Percentiles rank a stretch among this genome's conserved stretches.
phyloP scores from a whole-genome alignment of 208 protist species.

The Leishmania braziliensis region DNA sequence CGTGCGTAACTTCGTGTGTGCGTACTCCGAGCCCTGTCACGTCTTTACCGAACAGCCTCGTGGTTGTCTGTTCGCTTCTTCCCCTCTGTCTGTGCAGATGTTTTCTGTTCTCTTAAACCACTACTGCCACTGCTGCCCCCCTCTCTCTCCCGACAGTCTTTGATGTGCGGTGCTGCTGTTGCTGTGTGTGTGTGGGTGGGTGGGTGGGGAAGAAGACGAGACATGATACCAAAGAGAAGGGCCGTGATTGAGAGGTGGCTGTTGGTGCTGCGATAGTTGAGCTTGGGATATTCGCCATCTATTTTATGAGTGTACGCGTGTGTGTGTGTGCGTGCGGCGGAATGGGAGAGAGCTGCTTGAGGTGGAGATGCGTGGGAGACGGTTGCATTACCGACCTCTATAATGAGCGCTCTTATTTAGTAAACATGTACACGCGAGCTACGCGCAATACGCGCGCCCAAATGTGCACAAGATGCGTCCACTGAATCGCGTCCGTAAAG shows the following conservation, averaged over 20 bases:
- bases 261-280: not conserved
- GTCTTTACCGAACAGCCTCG: not conserved
- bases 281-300: not conserved
- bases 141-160: not conserved
- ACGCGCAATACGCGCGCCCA: not conserved
- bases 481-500: not conserved
- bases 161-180: not conserved
- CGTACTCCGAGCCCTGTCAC: not conserved
- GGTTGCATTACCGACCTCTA: not conserved
- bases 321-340: not conserved
- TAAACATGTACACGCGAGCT: not conserved
- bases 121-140: not conserved
- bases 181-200: slow-evolving; percentile 7
- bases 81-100: not conserved
- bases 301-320: not conserved
- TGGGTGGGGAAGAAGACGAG: not conserved
- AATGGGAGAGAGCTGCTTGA: slow-evolving; percentile 10
- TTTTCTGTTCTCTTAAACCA: not conserved
- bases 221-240: not conserved
- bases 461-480: not conserved
- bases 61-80: not conserved
- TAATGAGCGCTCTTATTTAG: slow-evolving; percentile 1
- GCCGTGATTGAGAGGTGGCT: not conserved
- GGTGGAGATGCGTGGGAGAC: not conserved
- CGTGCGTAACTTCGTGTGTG: not conserved